Evolutionary conservation across 2,329 filamentous ascomycete genomes (phyloP).

Genomic region (Scytalidium sp.): DNA sequence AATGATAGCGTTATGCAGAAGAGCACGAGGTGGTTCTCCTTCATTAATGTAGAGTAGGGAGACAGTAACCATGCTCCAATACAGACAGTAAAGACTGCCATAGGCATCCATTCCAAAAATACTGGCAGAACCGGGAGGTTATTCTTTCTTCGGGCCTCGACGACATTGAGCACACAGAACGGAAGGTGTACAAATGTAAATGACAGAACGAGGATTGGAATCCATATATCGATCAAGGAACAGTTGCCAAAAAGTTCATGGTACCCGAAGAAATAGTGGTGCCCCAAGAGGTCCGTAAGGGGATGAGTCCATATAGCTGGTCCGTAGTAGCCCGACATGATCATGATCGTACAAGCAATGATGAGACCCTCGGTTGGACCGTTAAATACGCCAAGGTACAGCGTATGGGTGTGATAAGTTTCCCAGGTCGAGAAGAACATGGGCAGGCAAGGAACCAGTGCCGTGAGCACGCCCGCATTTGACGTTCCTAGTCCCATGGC

Average conservation of each 20-base stretch:
- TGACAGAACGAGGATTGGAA: conserved; percentile 63
- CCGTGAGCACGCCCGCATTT: conserved; percentile 84
- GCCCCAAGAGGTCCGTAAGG: conserved; percentile 66
- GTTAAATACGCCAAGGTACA: conserved; percentile 96
- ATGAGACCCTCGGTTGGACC: conserved; percentile 94
- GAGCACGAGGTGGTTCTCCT: conserved; percentile 83
- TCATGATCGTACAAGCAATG: conserved; percentile 83
- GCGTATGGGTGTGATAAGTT: conserved; percentile 96
- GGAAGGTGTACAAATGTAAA: conserved; percentile 76
- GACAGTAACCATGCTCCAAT: conserved; percentile 86
- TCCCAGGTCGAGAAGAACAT: conserved; percentile 99
- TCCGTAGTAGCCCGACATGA: conserved; percentile 81
- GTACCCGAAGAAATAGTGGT: conserved; percentile 48
- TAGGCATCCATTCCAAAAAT: conserved; percentile 92
- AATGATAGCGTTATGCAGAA: conserved; percentile 95
- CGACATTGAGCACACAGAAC: conserved; percentile 85
- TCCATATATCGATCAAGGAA: conserved; percentile 86
- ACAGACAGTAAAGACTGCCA: conserved; percentile 73
- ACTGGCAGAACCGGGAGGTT: conserved; percentile 75
- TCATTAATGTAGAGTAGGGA: conserved; percentile 77
- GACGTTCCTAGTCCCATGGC: conserved; percentile 89
- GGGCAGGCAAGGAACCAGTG: conserved; percentile 83
- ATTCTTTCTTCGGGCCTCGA: conserved; percentile 67
- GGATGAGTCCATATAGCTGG: conserved; percentile 82
- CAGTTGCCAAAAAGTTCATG: conserved; percentile 63